Base-by-base conservation (phyloP, 257 asterid genomes). In the Solanum tarapatanum region DNA sequence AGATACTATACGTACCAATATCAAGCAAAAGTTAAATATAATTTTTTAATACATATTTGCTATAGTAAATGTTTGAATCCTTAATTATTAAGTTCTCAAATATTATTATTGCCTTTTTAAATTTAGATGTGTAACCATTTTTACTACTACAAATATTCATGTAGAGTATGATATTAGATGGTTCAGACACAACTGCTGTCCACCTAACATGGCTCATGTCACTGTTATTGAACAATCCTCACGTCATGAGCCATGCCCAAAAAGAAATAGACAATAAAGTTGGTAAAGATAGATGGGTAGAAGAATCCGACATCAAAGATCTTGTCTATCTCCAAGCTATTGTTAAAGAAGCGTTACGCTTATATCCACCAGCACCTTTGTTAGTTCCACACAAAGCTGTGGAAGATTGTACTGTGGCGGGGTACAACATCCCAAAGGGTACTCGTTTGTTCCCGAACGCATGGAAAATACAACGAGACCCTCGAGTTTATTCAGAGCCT, bases 381-480 rank as follows among this genome's bases (percentile, higher is more conserved):
- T 83, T 93, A 8, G 86, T 90, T 1, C 94, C 96, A 0, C 94
- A 91, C 39, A 80, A 88, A 87, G 90, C 94, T 21, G 68, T 26
- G 9, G 89, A 93, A 33, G 93, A 93, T 73, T 93, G 93, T 14
- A 21, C 3, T 0, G 80, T 94, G 3, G 35, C 87, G 2, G 94
- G 93, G 55, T 94, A 87, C 51, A 55, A 39, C 28, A 51, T 93
- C 24, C 90, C 88, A 3, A 92, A 90, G 80, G 94, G 91, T n/a
- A 89, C 97, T 6, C 87, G 91, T 4, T 35, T 94, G 87, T 37
- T 92, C 14, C 89, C 88, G 7, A 94, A 94, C 21, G 30, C 90
- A 14, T 88, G 92, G 93, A 94, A 94, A 83, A 72, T 94, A 58
- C 97, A 94, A 37, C 83, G 97, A 9, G 95, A 93, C 45, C 92